phyloP scores from a whole-genome alignment of 495 filamentous ascomycete species.

The Penicillium robsamsonii region DNA sequence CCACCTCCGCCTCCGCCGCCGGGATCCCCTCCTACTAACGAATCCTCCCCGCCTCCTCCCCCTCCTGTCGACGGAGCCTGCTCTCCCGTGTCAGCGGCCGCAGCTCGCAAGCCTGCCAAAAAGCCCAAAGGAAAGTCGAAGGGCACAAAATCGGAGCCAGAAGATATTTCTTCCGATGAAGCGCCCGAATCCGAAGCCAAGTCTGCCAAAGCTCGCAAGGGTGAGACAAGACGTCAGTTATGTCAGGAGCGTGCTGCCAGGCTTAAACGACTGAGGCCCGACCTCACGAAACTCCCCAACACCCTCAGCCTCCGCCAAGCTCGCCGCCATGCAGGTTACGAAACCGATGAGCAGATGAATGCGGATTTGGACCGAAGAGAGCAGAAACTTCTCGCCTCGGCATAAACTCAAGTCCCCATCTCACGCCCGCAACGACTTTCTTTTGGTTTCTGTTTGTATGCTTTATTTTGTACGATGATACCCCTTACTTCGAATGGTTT shows the following conservation, averaged over 20 bases:
- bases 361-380: constrained; percentile 28
- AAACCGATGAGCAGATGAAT: constrained; percentile 32
- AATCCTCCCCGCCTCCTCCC: constrained; percentile 23
- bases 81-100: constrained; percentile 7
- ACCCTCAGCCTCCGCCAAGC: constrained; percentile 29
- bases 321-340: constrained; percentile 31
- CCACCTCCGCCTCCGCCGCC: constrained; percentile 18
- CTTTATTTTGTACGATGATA: constrained; percentile 16
- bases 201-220: constrained; percentile 20
- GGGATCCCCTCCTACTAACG: background rate
- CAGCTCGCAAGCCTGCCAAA: background rate
- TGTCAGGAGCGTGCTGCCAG: constrained; percentile 31
- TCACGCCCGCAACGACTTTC: constrained; percentile 12
- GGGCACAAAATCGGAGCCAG: constrained; percentile 8
- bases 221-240: constrained; percentile 23
- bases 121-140: constrained; percentile 6
- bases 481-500: constrained; percentile 12
- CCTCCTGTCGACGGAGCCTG: background rate
- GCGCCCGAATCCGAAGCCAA: constrained; percentile 11
- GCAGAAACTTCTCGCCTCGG: constrained; percentile 15
- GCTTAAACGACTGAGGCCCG: constrained; percentile 31
- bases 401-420: background rate
- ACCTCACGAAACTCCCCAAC: constrained; percentile 20
- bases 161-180: constrained; percentile 9
- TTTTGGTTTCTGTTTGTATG: constrained; percentile 4